Conservation (phyloP, 192 early-diverging fungal genomes). For the Funneliformis mosseae region DNA sequence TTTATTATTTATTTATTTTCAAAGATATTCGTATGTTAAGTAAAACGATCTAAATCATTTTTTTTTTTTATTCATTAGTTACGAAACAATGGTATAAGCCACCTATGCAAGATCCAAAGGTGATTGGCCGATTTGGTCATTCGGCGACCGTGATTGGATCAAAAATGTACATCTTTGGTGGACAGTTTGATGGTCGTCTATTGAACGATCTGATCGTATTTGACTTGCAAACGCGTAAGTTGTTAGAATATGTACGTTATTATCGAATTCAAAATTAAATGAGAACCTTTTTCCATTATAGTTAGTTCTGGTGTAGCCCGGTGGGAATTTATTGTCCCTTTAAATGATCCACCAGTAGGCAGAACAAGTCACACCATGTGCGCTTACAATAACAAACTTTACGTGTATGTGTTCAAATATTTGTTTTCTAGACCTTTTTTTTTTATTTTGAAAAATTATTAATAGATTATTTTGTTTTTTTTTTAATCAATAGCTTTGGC, state of each 20-base stretch:
- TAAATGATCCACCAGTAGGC: conserved; percentile 24
- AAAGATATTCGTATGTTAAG: background rate
- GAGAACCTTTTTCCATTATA: background rate
- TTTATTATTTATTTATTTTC: background rate
- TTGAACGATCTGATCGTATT: conserved; percentile 52
- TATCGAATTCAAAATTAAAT: background rate
- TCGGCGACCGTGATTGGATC: conserved; percentile 48
- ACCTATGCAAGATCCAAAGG: conserved; percentile 33
- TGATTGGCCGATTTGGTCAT: conserved; percentile 48
- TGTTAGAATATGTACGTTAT: background rate
- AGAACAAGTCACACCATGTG: conserved; percentile 29
- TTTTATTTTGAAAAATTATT: background rate
- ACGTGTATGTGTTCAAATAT: conserved; percentile 5
- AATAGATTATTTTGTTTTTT: background rate
- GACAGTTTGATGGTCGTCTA: conserved; percentile 45
- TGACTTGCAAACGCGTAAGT: conserved; percentile 42
- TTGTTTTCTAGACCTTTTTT: background rate
- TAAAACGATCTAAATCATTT: background rate
- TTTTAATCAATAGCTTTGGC: conserved; percentile 49
- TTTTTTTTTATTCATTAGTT: conserved; percentile 35
- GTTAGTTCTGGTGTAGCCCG: conserved; percentile 15
- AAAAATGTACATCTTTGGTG: conserved; percentile 56
- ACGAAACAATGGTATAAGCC: conserved; percentile 41
- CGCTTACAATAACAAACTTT: conserved; percentile 25
- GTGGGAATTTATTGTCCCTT: conserved; percentile 28